phyloP scores from a whole-genome alignment of 768 basidiomycete genomes.

The Chalciporus pseudorubinellus region DNA sequence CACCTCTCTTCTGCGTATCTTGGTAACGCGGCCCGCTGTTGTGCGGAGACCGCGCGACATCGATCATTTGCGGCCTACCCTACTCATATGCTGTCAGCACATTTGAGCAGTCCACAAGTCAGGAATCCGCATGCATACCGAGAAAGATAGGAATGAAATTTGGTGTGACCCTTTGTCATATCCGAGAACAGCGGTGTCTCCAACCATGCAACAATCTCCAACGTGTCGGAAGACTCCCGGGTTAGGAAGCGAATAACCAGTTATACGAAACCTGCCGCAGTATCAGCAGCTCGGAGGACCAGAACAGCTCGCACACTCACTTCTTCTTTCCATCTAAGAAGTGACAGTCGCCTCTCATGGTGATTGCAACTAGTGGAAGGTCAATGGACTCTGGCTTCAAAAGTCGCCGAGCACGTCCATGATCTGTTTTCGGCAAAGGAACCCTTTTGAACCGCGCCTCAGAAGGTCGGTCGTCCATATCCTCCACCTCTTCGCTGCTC shows the following conservation, averaged over 20 bases:
- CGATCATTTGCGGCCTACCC: slow-evolving; percentile 30
- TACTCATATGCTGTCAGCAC: slow-evolving; percentile 25
- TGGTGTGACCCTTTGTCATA: slow-evolving; percentile 43
- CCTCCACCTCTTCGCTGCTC: slow-evolving; percentile 8
- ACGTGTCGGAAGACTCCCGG: slow-evolving; percentile 39
- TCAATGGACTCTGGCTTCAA: slow-evolving; percentile 24
- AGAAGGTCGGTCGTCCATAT: slow-evolving; percentile 5
- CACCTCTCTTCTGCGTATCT: slow-evolving; percentile 30
- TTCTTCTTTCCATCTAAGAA: slow-evolving; percentile 37
- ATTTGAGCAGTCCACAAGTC: slow-evolving; percentile 23
- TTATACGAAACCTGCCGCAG: slow-evolving; percentile 34
- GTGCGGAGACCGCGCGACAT: slow-evolving; percentile 35
- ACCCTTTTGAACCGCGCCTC: slow-evolving; percentile 29
- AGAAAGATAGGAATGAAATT: slow-evolving; percentile 39
- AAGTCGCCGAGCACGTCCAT: slow-evolving; percentile 34
- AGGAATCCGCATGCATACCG: slow-evolving; percentile 30
- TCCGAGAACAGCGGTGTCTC: slow-evolving; percentile 41
- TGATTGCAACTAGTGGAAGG: slow-evolving; percentile 41
- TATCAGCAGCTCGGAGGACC: slow-evolving; percentile 12
- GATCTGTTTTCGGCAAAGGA: slow-evolving; percentile 30
- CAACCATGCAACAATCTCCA: slow-evolving; percentile 44
- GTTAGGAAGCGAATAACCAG: slow-evolving; percentile 39
- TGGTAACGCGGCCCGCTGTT: slow-evolving; percentile 25
- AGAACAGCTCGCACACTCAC: slow-evolving; percentile 17
- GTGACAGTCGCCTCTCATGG: slow-evolving; percentile 47